Conservation (phyloP, 1,284 basidiomycete genomes). For the Trichosporon asahii region DNA sequence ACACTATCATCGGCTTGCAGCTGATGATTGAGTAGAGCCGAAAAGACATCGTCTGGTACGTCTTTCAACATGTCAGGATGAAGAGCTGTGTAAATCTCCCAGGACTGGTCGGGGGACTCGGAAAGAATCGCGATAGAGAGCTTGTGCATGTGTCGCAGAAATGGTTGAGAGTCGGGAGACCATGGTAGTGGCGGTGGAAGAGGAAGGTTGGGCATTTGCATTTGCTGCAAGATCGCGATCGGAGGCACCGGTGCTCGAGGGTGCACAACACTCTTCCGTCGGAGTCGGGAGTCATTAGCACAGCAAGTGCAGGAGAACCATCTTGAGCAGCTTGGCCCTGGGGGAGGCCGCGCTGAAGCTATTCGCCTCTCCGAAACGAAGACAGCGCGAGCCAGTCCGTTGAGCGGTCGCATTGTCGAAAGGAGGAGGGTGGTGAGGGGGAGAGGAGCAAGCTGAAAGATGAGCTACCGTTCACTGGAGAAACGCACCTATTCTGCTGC, state of each 20-base stretch:
- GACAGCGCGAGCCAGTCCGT: background rate
- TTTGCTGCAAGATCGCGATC: slow-evolving; percentile 19
- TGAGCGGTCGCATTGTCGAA: background rate
- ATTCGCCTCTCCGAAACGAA: background rate
- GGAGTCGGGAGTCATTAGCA: background rate
- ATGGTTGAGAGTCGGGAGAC: slow-evolving; percentile 44
- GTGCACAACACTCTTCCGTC: background rate
- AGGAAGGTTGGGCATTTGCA: slow-evolving; percentile 35
- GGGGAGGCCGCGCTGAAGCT: slow-evolving; percentile 18
- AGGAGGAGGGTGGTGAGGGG: slow-evolving; percentile 5
- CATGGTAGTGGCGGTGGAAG: slow-evolving; percentile 45
- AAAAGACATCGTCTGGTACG: slow-evolving; percentile 41
- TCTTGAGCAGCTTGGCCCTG: slow-evolving; percentile 41
- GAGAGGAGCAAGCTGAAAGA: slow-evolving; percentile 1
- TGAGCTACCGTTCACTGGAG: background rate
- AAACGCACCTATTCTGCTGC: background rate
- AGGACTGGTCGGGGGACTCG: slow-evolving; percentile 32
- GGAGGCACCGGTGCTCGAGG: slow-evolving; percentile 13
- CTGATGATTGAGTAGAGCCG: slow-evolving; percentile 35
- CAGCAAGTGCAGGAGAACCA: slow-evolving; percentile 44
- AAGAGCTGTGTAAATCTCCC: slow-evolving; percentile 35
- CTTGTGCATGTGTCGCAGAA: slow-evolving; percentile 41
- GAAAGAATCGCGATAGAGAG: slow-evolving; percentile 34
- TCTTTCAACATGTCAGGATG: slow-evolving; percentile 34
- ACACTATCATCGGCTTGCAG: slow-evolving; percentile 11